These are phyloP conservation scores for Alloascoidea hylecoeti DNA, from an alignment of 805 yeast genomes.

Conservation along the genomic window DNA sequence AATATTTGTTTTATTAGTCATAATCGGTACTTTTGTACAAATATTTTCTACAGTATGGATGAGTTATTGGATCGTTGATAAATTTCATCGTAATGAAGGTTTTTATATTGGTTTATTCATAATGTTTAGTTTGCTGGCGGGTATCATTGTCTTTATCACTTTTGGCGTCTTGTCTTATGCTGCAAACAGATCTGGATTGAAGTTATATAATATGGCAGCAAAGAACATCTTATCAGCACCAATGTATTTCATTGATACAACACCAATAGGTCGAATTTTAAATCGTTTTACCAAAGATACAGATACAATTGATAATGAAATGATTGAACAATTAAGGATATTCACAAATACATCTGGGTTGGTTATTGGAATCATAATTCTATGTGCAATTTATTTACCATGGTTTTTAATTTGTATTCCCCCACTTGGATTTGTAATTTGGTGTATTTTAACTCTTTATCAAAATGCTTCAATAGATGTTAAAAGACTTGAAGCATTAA, in stretches of 20 bases:
- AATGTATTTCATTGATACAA: constrained; percentile 62
- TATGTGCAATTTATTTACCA: constrained; percentile 51
- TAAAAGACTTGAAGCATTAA: constrained; percentile 45
- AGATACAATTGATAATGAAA: constrained; percentile 55
- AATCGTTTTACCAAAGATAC: constrained; percentile 76
- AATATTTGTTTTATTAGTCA: constrained; percentile 13
- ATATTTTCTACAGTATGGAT: constrained; percentile 62
- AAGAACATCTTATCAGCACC: constrained; percentile 50
- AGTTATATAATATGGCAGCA: constrained; percentile 42
- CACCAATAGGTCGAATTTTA: constrained; percentile 69
- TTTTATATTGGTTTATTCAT: constrained; percentile 50
- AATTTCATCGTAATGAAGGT: constrained; percentile 28
- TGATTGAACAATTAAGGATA: constrained; percentile 43
- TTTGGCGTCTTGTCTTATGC: constrained; percentile 33
- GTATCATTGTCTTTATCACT: constrained; percentile 24
- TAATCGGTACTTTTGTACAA: constrained; percentile 32
- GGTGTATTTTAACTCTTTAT: constrained; percentile 27
- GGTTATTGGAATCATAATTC: constrained; percentile 39
- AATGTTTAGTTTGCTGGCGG: constrained; percentile 34
- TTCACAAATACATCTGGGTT: constrained; percentile 34
- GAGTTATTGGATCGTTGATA: constrained; percentile 49
- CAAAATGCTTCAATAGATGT: constrained; percentile 48
- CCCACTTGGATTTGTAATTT: constrained; percentile 26
- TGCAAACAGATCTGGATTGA: constrained; percentile 32
- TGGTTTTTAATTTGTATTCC: constrained; percentile 53